Percentiles rank a stretch among this genome's conserved stretches.
Conservation (phyloP, 2,329 filamentous ascomycete genomes). For the Shiraia sp. region DNA sequence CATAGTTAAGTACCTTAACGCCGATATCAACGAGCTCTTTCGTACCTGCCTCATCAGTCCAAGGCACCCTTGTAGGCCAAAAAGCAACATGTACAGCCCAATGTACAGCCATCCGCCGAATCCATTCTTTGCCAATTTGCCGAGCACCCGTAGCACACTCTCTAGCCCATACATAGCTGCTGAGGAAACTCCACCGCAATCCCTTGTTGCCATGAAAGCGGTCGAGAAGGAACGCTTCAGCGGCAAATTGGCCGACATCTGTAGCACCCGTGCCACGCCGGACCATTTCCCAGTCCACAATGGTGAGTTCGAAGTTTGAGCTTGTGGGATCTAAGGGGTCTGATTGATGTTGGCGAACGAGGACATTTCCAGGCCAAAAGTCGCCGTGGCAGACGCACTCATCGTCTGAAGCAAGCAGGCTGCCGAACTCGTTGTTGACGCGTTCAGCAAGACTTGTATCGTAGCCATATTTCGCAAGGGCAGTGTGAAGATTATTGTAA, state of each 20-base stretch:
- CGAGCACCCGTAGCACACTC: background rate
- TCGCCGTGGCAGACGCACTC: slow-evolving; percentile 45
- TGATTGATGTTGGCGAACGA: slow-evolving; percentile 19
- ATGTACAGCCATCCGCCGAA: slow-evolving; percentile 36
- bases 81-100: slow-evolving; percentile 42
- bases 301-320: slow-evolving; percentile 19
- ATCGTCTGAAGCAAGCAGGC: slow-evolving; percentile 28
- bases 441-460: slow-evolving; percentile 26
- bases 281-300: slow-evolving; percentile 45
- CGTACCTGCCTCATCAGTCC: slow-evolving; percentile 32
- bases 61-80: slow-evolving; percentile 39
- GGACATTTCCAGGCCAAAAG: slow-evolving; percentile 46
- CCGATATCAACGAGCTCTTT: slow-evolving; percentile 30
- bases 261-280: slow-evolving; percentile 41
- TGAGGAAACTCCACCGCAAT: slow-evolving; percentile 32
- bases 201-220: slow-evolving; percentile 35
- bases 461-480: slow-evolving; percentile 25
- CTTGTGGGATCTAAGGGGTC: background rate
- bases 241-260: slow-evolving; percentile 45
- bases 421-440: slow-evolving; percentile 35
- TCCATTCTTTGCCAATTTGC: slow-evolving; percentile 22
- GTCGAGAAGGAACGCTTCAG: slow-evolving; percentile 44
- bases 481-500: slow-evolving; percentile 31
- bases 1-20: slow-evolving; percentile 15
- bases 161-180: slow-evolving; percentile 21